A percentile compares a stretch with the other conserved stretches of the same genome.
phyloP scores from a whole-genome alignment of 2,329 filamentous ascomycete species.

The Dactylellina drechsleri region DNA sequence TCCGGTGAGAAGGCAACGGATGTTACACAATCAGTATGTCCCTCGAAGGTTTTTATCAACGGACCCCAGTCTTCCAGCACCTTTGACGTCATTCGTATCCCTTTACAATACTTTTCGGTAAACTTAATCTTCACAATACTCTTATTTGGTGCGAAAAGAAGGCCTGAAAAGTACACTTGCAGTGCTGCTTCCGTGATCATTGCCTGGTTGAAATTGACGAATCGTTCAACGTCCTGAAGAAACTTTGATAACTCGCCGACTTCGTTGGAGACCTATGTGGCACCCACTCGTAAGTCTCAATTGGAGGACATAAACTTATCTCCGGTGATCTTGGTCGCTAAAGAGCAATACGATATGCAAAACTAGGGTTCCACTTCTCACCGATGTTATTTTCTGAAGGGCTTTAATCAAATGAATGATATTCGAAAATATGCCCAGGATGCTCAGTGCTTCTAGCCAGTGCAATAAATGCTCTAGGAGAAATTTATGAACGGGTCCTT shows the following conservation, averaged over 20 bases:
- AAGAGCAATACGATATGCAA: neutral
- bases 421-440: slow-evolving; percentile 11
- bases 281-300: neutral
- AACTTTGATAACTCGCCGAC: neutral
- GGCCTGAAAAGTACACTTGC: slow-evolving; percentile 22
- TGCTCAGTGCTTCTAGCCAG: slow-evolving; percentile 29
- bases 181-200: slow-evolving; percentile 24
- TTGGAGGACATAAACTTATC: neutral
- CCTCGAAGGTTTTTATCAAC: neutral
- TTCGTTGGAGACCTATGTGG: neutral
- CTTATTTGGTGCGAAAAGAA: slow-evolving; percentile 18
- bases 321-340: neutral
- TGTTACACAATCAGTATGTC: neutral
- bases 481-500: slow-evolving; percentile 4
- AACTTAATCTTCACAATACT: slow-evolving; percentile 18
- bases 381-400: neutral
- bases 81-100: slow-evolving; percentile 3
- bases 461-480: slow-evolving; percentile 22
- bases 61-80: neutral
- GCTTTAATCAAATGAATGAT: slow-evolving; percentile 5
- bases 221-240: slow-evolving; percentile 18
- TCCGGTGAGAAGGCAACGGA: slow-evolving; percentile 6
- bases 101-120: neutral
- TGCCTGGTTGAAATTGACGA: slow-evolving; percentile 15
- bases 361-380: neutral